Percentiles rank a stretch among this genome's conserved stretches.
Evolutionary conservation across 2,329 filamentous ascomycete species (phyloP).

Genomic region (Lasiodiplodia sp.): DNA sequence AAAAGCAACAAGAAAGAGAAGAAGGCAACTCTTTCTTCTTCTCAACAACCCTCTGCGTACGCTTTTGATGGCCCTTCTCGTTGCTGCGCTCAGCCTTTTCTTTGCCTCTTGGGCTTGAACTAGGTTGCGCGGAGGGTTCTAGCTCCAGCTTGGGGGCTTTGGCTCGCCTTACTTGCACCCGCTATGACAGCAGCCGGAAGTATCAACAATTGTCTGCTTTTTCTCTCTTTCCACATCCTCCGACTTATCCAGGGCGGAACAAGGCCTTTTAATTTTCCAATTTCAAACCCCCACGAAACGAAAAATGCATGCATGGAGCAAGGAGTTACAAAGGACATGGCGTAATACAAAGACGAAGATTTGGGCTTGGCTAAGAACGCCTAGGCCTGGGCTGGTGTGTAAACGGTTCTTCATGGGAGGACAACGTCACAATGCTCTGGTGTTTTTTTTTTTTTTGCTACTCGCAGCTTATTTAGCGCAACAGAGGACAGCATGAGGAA

Average conservation of each 20-base stretch:
- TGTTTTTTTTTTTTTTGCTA: background rate
- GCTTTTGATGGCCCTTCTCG: background rate
- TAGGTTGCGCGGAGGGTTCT: background rate
- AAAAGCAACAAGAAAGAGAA: background rate
- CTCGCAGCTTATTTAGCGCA: background rate
- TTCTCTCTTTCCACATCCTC: background rate
- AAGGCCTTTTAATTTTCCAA: background rate
- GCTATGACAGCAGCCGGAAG: background rate
- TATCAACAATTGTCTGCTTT: background rate
- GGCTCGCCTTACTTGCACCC: background rate
- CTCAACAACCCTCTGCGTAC: background rate
- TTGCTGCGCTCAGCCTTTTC: background rate
- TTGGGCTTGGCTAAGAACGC: background rate
- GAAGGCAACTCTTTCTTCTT: background rate
- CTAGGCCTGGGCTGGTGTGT: background rate
- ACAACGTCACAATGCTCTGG: background rate
- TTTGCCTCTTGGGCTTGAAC: background rate
- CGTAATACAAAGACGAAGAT: background rate
- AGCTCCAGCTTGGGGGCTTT: background rate
- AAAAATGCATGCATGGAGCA: constrained; percentile 10
- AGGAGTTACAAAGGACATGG: background rate
- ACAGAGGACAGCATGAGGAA: background rate
- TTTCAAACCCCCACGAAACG: background rate
- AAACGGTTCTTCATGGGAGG: background rate
- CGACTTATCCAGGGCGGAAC: background rate